Evolutionary conservation across 192 early-diverging fungal genomes (phyloP).

Genomic region (Backusella mclennaniae): DNA sequence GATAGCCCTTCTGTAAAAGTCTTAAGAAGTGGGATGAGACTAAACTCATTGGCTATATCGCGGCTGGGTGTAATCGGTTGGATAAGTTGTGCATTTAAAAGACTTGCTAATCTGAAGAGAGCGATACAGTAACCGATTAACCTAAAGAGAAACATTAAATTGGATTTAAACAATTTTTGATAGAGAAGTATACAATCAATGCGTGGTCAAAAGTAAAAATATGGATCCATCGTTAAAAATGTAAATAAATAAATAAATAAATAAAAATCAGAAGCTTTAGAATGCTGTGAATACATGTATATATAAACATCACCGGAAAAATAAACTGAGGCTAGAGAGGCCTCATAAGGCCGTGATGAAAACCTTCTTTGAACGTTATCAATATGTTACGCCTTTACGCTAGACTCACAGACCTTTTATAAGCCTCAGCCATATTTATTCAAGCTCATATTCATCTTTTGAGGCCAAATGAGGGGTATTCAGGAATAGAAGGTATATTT

Average conservation of each 20-base stretch:
- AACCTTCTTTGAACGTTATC: no score
- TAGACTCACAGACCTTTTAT: no score
- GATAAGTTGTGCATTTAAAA: background rate
- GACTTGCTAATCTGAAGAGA: background rate
- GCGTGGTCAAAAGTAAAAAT: background rate
- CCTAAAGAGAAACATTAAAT: background rate
- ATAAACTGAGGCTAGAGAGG: no score
- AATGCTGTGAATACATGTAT: background rate
- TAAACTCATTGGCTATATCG: background rate
- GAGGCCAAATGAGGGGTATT: no score
- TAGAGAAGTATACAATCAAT: background rate
- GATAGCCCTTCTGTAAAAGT: background rate
- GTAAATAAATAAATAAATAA: background rate
- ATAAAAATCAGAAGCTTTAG: background rate
- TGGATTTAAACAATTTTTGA: background rate
- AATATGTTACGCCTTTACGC: no score
- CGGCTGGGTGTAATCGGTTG: background rate
- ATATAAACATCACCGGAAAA: no score
- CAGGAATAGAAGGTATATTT: no score
- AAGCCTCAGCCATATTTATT: no score
- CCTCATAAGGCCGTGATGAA: no score
- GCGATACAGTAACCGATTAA: background rate
- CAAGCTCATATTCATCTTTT: no score
- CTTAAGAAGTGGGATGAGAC: background rate
- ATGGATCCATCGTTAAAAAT: background rate